A percentile compares a stretch with the other conserved stretches of the same genome.
Conservation (phyloP, 306 rosid species). For the Cucurbita maxima region DNA sequence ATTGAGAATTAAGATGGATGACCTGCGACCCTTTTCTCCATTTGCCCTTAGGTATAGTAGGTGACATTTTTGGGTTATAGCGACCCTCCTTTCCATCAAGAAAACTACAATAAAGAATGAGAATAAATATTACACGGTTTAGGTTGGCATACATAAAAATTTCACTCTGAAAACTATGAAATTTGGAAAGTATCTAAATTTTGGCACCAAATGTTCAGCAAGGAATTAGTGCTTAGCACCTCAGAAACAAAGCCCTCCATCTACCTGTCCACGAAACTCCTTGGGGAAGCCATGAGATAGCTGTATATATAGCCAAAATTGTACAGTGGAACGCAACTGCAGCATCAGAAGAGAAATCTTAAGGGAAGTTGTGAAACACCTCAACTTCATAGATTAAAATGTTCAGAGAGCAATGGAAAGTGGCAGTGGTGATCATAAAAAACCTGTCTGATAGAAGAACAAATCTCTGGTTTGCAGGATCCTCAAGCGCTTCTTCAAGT, state of each 20-base stretch:
- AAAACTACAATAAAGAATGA: conserved; percentile 42
- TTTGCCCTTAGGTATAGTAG: conserved; percentile 58
- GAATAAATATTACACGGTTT: background rate
- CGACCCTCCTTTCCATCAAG: conserved; percentile 87
- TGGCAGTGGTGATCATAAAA: background rate
- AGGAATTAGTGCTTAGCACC: conserved; percentile 38
- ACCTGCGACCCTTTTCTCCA: conserved; percentile 99
- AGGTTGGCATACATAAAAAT: background rate
- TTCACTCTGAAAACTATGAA: background rate
- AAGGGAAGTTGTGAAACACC: conserved; percentile 3
- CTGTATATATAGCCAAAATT: conserved; percentile 71
- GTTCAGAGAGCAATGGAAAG: background rate
- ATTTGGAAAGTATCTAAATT: background rate
- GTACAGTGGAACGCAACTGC: conserved; percentile 96
- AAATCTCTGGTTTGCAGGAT: conserved; percentile 89
- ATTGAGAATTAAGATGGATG: conserved; percentile 4
- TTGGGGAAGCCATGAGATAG: conserved; percentile 69
- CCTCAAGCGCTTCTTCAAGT: conserved; percentile 51
- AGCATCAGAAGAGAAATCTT: conserved; percentile 19
- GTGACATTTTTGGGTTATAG: conserved; percentile 86
- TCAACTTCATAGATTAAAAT: background rate
- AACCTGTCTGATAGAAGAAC: conserved; percentile 93
- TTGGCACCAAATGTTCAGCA: conserved; percentile 13
- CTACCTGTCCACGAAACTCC: conserved; percentile 98
- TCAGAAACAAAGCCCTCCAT: conserved; percentile 37